Conservation (phyloP, 805 yeast species). For the Suhomyces kilbournensis region DNA sequence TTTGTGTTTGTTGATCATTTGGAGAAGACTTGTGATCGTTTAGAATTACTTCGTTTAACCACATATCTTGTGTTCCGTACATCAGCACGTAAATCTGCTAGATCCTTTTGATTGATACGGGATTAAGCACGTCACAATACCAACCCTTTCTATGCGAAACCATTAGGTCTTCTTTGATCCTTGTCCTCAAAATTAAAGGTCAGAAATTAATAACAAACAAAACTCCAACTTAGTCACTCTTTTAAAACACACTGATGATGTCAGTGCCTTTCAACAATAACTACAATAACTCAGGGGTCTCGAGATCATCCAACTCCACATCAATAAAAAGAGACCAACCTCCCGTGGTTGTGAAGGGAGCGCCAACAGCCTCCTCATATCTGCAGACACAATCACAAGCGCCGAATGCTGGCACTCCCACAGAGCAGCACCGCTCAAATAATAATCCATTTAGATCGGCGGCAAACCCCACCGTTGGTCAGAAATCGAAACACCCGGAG, state of each 20-base stretch:
- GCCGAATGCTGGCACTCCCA: neutral
- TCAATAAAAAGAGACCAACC: constrained; percentile 2
- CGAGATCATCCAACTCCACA: neutral
- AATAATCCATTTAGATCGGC: neutral
- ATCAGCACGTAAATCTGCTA: neutral
- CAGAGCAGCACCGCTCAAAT: neutral
- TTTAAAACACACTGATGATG: constrained; percentile 6
- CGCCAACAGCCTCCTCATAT: neutral
- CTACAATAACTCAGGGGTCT: constrained; percentile 2
- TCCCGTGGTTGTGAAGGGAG: neutral
- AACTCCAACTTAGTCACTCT: constrained; percentile 17
- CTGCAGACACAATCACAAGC: neutral
- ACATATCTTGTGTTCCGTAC: neutral
- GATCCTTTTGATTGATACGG: neutral
- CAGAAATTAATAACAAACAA: neutral
- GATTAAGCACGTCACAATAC: neutral
- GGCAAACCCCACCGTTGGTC: neutral
- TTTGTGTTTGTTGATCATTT: neutral
- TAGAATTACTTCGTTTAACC: neutral
- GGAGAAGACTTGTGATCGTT: neutral
- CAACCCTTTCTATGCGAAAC: neutral
- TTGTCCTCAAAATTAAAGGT: neutral
- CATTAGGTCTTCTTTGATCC: neutral
- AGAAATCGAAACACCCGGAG: neutral
- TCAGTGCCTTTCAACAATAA: constrained; percentile 7